Evolutionary conservation across 1,284 basidiomycete species (phyloP).

Genomic region (Ceratobasidium papillatum): DNA sequence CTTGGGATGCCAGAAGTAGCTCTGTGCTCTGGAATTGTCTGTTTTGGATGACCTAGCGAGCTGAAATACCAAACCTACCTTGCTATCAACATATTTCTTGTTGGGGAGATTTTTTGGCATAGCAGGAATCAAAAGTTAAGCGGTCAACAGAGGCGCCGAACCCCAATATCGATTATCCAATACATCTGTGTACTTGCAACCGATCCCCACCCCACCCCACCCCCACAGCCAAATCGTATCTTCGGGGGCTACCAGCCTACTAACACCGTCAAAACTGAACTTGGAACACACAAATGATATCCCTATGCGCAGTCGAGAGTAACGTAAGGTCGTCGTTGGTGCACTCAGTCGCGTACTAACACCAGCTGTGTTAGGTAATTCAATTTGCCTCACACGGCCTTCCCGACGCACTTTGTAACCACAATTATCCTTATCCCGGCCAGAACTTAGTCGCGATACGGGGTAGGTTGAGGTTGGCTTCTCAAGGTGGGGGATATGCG

Average conservation of each 20-base stretch:
- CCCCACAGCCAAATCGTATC: background rate
- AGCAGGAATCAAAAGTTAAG: background rate
- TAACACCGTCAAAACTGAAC: conserved; percentile 2
- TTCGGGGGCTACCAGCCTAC: background rate
- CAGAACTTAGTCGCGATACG: background rate
- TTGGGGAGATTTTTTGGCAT: conserved; percentile 13
- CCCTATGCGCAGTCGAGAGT: conserved; percentile 20
- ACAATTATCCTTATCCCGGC: conserved; percentile 6
- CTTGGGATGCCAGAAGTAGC: conserved; percentile 10
- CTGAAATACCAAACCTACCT: background rate
- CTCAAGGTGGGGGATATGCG: conserved; percentile 10
- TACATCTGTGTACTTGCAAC: background rate
- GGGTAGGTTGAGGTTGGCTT: conserved; percentile 2
- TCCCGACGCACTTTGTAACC: conserved; percentile 30
- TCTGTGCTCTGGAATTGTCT: background rate
- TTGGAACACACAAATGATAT: conserved; percentile 3
- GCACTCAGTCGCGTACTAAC: background rate
- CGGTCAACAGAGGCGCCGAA: conserved; percentile 7
- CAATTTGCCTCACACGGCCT: conserved; percentile 11
- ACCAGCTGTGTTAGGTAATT: background rate
- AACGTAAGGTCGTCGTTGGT: background rate
- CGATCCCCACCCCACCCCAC: background rate
- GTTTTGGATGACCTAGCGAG: background rate
- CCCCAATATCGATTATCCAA: background rate
- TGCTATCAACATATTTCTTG: conserved; percentile 34